phyloP scores from a whole-genome alignment of 164 flowering plant genomes.

The Buxus sempervirens region DNA sequence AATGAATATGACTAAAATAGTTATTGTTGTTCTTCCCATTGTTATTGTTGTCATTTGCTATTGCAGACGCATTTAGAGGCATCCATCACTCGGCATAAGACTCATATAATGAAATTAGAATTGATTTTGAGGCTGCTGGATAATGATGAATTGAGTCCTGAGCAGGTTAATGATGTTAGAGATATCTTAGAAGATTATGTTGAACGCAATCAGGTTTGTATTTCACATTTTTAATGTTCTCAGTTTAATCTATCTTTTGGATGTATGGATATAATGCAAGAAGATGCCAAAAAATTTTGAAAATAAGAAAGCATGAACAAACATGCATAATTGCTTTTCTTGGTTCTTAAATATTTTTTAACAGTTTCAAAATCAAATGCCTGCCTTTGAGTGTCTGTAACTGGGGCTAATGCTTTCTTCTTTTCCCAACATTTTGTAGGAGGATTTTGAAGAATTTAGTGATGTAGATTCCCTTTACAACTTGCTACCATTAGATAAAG shows the following conservation, averaged over 20 bases:
- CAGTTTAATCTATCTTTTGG: too few relatives aligned
- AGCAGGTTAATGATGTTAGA: slow-evolving; percentile 92
- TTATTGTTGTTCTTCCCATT: too few relatives aligned
- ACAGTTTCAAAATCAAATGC: not conserved
- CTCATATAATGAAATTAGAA: slow-evolving; percentile 93
- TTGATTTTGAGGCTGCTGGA: slow-evolving; percentile 87
- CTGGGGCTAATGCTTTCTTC: not conserved
- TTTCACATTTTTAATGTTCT: not conserved
- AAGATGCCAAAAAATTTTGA: too few relatives aligned
- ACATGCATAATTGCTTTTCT: not conserved
- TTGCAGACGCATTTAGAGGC: slow-evolving; percentile 85
- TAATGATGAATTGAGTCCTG: slow-evolving; percentile 97
- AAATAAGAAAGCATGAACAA: too few relatives aligned
- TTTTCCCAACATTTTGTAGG: slow-evolving; percentile 41
- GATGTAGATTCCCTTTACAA: slow-evolving; percentile 94
- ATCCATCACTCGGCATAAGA: slow-evolving; percentile 87
- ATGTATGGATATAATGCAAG: too few relatives aligned
- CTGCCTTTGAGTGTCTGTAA: not conserved
- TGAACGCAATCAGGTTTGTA: slow-evolving; percentile 93
- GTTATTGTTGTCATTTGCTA: slow-evolving; percentile 1
- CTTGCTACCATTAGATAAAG: slow-evolving; percentile 80
- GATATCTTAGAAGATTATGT: slow-evolving; percentile 95
- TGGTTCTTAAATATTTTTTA: not conserved
- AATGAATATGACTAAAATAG: not conserved
- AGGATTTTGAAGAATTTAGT: slow-evolving; percentile 92